phyloP scores from a whole-genome alignment of 495 filamentous ascomycete species.

The Hypoxylon subgilvum region DNA sequence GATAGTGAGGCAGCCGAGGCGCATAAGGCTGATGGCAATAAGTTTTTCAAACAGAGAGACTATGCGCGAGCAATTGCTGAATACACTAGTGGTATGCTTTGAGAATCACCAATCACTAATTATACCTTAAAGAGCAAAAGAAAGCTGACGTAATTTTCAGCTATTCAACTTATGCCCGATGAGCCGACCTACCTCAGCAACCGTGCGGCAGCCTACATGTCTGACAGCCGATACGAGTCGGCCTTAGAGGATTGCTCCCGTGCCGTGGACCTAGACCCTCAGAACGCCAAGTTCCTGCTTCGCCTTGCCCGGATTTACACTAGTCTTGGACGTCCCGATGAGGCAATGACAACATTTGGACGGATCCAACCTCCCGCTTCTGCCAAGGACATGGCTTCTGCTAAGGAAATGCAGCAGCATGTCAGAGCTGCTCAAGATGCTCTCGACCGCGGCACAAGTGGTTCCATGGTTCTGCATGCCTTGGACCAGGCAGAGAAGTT shows the following conservation, averaged over 20 bases:
- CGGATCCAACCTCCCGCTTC: conserved; percentile 77
- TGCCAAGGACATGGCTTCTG: conserved; percentile 78
- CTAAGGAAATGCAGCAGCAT: conserved; percentile 82
- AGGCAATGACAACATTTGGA: conserved; percentile 79
- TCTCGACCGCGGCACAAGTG: conserved; percentile 70
- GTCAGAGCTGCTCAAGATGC: conserved; percentile 80
- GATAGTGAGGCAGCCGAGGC: conserved; percentile 77
- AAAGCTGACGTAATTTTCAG: conserved; percentile 54
- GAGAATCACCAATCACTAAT: too few species aligned
- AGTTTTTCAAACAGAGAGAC: conserved; percentile 91
- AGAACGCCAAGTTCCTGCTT: conserved; percentile 84
- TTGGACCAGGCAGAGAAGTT: conserved; percentile 85
- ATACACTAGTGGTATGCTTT: conserved; percentile 82
- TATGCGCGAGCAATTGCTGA: conserved; percentile 85
- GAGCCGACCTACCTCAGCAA: conserved; percentile 93
- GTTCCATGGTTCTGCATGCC: conserved; percentile 90
- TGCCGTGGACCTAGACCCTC: conserved; percentile 79
- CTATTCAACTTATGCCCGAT: conserved; percentile 77
- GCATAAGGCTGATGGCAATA: conserved; percentile 92
- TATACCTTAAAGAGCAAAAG: too few species aligned
- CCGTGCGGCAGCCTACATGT: conserved; percentile 91
- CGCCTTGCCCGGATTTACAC: conserved; percentile 89
- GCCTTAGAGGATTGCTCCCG: conserved; percentile 84
- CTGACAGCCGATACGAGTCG: conserved; percentile 72
- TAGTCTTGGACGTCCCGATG: conserved; percentile 79